Evolutionary conservation across 345 rosid genomes (phyloP), one percentile per base, ranked within the genome.

Genomic region (Bruguiera sexangula): DNA sequence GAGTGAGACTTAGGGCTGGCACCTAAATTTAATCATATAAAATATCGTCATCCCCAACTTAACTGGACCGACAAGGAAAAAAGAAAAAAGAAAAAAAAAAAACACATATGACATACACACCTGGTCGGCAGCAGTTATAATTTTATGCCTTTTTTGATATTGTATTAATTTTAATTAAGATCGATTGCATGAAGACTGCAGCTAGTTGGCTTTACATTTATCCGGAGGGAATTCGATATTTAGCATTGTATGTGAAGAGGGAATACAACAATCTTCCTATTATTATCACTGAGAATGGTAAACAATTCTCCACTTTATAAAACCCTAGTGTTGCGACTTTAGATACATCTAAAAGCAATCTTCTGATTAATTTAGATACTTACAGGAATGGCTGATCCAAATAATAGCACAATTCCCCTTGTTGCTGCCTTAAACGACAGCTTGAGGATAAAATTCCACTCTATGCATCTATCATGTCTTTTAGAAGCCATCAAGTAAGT

Each of bases 251-350:
- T 62, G 77, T 75, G 65, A 83, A 84, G 68, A 54, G 72, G 46
- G 84, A 84, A 60, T 88, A 81, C 65, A 78, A 81, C 15, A 65
- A 81, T 43, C 93, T 88, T 3, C 15, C 72, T 22, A 79, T 88
- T 54, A 79, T 77, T 69, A 80, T 88, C 15, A 84, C 89, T 22
- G 92, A 88, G 55, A 88, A 88, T n/a, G 92, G 92, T 84, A 85
- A 6, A 60, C 29, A 60, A 27, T 32, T 58, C 63, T 30, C 63
- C 2, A 59, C 63, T 59, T 26, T 22, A 5, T 0, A 32, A 22
- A 4, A 37, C 6, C 9, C 0, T 1, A 3, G 1, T 2, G 16
- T 20, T 4, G n/a, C 3, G 15, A 7, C 8, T 34, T 7, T 1
- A 34, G 18, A 55, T 6, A 22, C n/a, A 37, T 8, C 39, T 7